These are phyloP conservation scores for Fagopyrum tataricum DNA, from an alignment of 148 eudicot genomes.

Conservation along the genomic window DNA sequence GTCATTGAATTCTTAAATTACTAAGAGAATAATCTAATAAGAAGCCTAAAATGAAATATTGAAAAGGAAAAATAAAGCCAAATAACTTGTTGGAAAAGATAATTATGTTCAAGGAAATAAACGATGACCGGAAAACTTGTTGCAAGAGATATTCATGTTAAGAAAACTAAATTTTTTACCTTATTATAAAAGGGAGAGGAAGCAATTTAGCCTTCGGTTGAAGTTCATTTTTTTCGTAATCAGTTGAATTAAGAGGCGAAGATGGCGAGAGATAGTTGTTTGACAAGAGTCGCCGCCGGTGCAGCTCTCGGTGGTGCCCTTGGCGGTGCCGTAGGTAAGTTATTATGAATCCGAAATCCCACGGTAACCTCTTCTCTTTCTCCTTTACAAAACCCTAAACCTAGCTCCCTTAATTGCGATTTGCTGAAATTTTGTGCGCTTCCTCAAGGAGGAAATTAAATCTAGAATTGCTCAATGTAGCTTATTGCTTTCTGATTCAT, in stretches of 20 bases:
- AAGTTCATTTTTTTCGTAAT: neutral
- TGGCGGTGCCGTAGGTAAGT: conserved; percentile 84
- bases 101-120: too few relatives aligned
- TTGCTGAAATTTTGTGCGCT: neutral
- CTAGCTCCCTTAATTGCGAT: neutral
- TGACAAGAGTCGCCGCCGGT: conserved; percentile 68
- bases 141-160: neutral
- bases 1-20: too few relatives aligned
- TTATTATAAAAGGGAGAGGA: neutral
- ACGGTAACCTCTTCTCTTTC: neutral
- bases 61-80: too few relatives aligned
- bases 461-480: neutral
- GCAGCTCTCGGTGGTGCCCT: conserved; percentile 84
- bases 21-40: too few relatives aligned
- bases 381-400: conserved; percentile 10
- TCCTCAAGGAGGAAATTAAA: neutral
- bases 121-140: neutral
- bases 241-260: neutral
- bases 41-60: too few relatives aligned
- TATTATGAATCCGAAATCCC: neutral
- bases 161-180: neutral
- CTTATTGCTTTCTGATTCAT: neutral
- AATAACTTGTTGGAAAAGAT: too few relatives aligned
- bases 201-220: neutral
- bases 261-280: conserved; percentile 82